Evolutionary conservation across 1,284 basidiomycete species (phyloP).

Genomic region (Sphaerobolus stellatus): DNA sequence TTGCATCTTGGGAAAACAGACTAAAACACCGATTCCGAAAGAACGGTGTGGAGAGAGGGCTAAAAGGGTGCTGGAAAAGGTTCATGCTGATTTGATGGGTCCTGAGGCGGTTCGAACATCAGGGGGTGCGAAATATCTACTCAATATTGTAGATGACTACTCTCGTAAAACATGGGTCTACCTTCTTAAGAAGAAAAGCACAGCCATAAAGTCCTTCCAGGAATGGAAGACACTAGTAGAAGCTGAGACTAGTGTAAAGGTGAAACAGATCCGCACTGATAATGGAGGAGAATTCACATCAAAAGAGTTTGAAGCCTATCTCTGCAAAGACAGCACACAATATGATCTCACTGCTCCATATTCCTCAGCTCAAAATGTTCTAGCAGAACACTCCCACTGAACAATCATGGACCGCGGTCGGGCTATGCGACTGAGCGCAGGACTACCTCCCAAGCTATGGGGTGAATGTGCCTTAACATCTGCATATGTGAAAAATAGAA

Average conservation of each 20-base stretch:
- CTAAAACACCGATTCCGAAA: constrained; percentile 9
- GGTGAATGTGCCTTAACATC: constrained; percentile 25
- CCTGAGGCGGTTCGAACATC: constrained; percentile 24
- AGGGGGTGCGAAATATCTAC: constrained; percentile 29
- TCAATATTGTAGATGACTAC: constrained; percentile 38
- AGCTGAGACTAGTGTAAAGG: constrained; percentile 19
- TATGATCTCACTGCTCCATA: constrained; percentile 26
- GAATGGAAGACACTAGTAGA: constrained; percentile 25
- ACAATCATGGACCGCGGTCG: constrained; percentile 24
- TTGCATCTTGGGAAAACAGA: constrained; percentile 17
- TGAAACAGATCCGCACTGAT: constrained; percentile 24
- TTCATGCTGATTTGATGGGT: constrained; percentile 36
- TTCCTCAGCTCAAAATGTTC: constrained; percentile 31
- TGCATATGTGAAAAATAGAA: constrained; percentile 8
- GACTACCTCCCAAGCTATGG: constrained; percentile 26
- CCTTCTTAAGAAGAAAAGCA: constrained; percentile 26
- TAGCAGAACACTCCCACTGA: constrained; percentile 25
- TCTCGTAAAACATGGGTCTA: constrained; percentile 29
- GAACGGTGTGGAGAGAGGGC: constrained; percentile 20
- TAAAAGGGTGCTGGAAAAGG: constrained; percentile 24
- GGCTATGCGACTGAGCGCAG: constrained; percentile 24
- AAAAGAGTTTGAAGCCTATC: constrained; percentile 22
- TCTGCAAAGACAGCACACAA: constrained; percentile 17
- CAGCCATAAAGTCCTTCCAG: constrained; percentile 20
- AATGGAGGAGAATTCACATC: constrained; percentile 35